These are phyloP conservation scores for Talaromyces islandicus DNA, from an alignment of 2,329 filamentous ascomycete species.

Conservation along the genomic window DNA sequence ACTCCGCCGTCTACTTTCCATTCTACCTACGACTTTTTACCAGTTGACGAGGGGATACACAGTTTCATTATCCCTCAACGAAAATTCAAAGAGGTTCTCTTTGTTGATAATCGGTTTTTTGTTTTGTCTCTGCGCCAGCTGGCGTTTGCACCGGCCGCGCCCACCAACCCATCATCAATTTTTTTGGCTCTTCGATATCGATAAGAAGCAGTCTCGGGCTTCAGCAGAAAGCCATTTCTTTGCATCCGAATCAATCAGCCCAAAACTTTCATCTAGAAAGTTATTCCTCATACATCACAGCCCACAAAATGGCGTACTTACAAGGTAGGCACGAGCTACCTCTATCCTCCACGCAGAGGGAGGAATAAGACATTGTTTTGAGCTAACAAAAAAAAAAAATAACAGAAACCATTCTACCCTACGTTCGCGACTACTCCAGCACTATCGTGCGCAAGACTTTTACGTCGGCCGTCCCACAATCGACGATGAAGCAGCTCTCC, in stretches of 20 bases:
- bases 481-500: slow-evolving; percentile 14
- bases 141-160: not conserved
- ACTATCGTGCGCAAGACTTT: slow-evolving; percentile 8
- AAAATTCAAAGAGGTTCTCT: not conserved
- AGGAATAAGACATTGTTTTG: not conserved
- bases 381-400: not conserved
- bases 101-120: not conserved
- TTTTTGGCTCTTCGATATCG: not conserved
- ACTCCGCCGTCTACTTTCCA: not conserved
- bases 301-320: slow-evolving; percentile 8
- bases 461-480: slow-evolving; percentile 1
- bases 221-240: not conserved
- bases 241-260: not conserved
- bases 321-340: slow-evolving; percentile 10
- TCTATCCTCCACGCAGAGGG: not conserved
- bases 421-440: slow-evolving; percentile 12
- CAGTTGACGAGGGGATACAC: not conserved
- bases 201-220: not conserved
- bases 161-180: not conserved
- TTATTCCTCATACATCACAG: not conserved
- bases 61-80: not conserved
- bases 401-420: slow-evolving; percentile 16
- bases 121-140: not conserved
- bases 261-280: not conserved
- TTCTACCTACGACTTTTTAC: not conserved